Conservation (phyloP, 805 yeast genomes). For the Wickerhamomyces canadensis region DNA sequence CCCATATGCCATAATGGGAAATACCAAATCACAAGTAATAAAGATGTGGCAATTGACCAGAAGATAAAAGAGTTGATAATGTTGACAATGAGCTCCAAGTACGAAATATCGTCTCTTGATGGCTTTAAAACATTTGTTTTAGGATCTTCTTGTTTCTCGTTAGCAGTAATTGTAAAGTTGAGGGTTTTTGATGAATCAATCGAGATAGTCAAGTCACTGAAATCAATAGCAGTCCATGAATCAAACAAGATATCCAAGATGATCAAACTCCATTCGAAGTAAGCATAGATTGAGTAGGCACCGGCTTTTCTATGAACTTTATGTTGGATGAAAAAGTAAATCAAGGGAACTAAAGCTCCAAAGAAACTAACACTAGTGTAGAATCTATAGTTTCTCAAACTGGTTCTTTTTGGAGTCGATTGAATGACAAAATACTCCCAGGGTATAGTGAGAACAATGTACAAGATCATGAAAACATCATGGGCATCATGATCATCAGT, state of each 20-base stretch:
- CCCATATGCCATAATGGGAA: constrained; percentile 99
- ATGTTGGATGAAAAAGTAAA: constrained; percentile 89
- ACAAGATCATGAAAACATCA: constrained; percentile 90
- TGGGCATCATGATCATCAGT: constrained; percentile 97
- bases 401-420: constrained; percentile 41
- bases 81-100: constrained; percentile 36
- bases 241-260: constrained; percentile 82
- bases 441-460: constrained; percentile 84
- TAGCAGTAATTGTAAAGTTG: constrained; percentile 17
- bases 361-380: constrained; percentile 60
- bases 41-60: constrained; percentile 80
- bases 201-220: constrained; percentile 50
- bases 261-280: constrained; percentile 90
- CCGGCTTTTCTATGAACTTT: constrained; percentile 84
- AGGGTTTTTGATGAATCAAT: constrained; percentile 15
- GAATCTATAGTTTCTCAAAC: constrained; percentile 47
- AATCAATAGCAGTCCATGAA: constrained; percentile 69
- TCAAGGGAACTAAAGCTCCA: constrained; percentile 67
- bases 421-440: constrained; percentile 71
- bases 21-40: constrained; percentile 89
- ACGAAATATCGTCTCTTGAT: constrained; percentile 20
- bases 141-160: no score
- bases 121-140: no score
- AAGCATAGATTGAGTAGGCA: constrained; percentile 94
- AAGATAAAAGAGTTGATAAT: constrained; percentile 66